These are phyloP conservation scores for Kwoniella sp. DNA, from an alignment of 768 basidiomycete genomes.

Conservation along the genomic window DNA sequence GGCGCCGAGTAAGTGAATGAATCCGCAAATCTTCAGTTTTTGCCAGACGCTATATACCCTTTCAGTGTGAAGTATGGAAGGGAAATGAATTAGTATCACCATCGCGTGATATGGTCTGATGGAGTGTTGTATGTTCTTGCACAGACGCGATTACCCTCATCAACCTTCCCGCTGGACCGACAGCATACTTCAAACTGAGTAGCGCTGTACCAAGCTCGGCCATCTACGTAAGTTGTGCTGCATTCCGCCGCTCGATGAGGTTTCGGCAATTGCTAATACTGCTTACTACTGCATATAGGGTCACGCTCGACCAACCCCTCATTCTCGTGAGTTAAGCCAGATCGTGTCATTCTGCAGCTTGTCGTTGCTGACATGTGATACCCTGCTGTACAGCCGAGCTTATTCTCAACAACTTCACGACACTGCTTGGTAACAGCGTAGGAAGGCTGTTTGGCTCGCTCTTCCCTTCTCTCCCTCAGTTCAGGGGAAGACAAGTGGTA, in stretches of 20 bases:
- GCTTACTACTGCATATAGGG: slow-evolving; percentile 66
- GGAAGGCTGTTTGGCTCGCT: slow-evolving; percentile 95
- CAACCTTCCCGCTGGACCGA: slow-evolving; percentile 87
- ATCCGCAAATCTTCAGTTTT: neutral
- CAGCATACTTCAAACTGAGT: slow-evolving; percentile 91
- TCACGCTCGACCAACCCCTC: slow-evolving; percentile 87
- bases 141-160: slow-evolving; percentile 90
- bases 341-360: neutral
- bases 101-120: no score
- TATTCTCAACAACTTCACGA: slow-evolving; percentile 90
- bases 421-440: slow-evolving; percentile 86
- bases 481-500: slow-evolving; percentile 93
- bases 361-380: neutral
- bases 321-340: slow-evolving; percentile 63
- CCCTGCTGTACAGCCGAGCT: slow-evolving; percentile 65
- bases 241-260: no score
- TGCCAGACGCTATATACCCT: neutral
- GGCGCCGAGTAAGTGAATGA: slow-evolving; percentile 72
- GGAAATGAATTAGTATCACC: no score
- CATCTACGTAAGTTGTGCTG: slow-evolving; percentile 67
- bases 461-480: slow-evolving; percentile 92
- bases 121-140: no score
- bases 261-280: neutral
- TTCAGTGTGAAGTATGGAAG: neutral
- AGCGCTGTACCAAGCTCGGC: slow-evolving; percentile 82